Conservation (phyloP, 352 stramenopile species). For the Phytophthora cajani region DNA sequence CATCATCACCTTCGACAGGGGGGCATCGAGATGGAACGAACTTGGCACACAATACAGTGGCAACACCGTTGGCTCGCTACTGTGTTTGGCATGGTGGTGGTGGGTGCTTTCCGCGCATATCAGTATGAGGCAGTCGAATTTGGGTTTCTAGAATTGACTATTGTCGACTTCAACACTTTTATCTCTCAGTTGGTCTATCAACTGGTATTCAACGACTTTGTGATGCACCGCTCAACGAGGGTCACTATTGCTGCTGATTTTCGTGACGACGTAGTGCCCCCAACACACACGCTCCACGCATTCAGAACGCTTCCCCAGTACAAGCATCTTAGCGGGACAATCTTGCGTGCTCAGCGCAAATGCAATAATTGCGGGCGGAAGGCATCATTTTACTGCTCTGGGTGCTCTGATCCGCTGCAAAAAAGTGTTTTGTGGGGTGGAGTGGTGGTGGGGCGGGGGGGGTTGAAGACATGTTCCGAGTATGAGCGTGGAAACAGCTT, state of each 20-base stretch:
- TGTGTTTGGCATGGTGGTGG: slow-evolving; percentile 3
- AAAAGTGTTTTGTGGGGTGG: background rate
- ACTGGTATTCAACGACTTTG: slow-evolving; percentile 13
- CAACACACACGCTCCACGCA: background rate
- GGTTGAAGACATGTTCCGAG: too few relatives aligned
- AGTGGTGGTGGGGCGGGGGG: too few relatives aligned
- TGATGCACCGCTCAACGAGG: slow-evolving; percentile 3
- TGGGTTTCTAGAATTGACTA: background rate
- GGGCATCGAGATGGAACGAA: slow-evolving; percentile 2
- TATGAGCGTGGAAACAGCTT: too few relatives aligned
- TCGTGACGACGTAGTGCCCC: background rate
- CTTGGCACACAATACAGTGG: slow-evolving; percentile 3
- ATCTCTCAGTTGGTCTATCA: slow-evolving; percentile 12
- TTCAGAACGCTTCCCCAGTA: background rate
- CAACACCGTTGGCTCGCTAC: slow-evolving; percentile 2
- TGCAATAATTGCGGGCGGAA: background rate
- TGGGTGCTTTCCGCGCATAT: slow-evolving; percentile 6
- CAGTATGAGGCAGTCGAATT: background rate
- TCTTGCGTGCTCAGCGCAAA: background rate
- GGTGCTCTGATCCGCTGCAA: background rate
- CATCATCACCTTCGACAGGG: slow-evolving; percentile 11
- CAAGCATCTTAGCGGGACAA: background rate
- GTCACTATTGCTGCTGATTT: background rate
- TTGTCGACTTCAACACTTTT: slow-evolving; percentile 13
- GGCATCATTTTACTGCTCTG: background rate